A percentile compares a stretch with the other conserved stretches of the same genome.
These are phyloP conservation scores for Aspergillus pseudotamarii DNA, from an alignment of 2,329 filamentous ascomycete species.

Conservation along the genomic window DNA sequence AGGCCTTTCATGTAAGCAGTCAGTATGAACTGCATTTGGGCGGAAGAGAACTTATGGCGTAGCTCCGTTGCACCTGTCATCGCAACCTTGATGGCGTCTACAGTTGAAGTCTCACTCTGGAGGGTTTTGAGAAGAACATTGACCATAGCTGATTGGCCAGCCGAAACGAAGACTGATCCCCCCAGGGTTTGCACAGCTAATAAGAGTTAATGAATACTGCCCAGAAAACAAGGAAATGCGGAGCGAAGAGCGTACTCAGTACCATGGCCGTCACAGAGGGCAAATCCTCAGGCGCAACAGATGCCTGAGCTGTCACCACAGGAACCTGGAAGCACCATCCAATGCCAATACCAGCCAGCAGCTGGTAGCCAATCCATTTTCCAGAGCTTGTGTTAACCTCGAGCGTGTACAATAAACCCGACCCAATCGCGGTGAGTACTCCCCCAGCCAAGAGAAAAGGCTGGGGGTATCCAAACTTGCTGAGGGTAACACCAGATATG, in stretches of 20 bases:
- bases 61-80: constrained; percentile 30
- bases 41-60: constrained; percentile 23
- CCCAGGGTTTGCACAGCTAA: constrained; percentile 29
- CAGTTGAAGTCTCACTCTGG: constrained; percentile 16
- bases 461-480: constrained; percentile 26
- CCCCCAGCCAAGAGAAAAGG: constrained; percentile 32
- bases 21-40: constrained; percentile 29
- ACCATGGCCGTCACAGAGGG: constrained; percentile 24
- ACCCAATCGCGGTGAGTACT: constrained; percentile 28
- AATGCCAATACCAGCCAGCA: constrained; percentile 11
- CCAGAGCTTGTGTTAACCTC: constrained; percentile 27
- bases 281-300: constrained; percentile 30
- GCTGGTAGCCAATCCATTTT: constrained; percentile 44
- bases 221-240: not conserved
- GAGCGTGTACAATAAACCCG: constrained; percentile 39
- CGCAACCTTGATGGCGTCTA: constrained; percentile 14
- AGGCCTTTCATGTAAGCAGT: constrained; percentile 34
- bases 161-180: constrained; percentile 33
- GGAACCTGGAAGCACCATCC: constrained; percentile 30
- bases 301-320: constrained; percentile 26
- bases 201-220: constrained; percentile 17
- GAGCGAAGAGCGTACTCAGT: not conserved
- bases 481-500: constrained; percentile 29
- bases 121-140: constrained; percentile 30
- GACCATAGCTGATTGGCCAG: constrained; percentile 32